Conservation (phyloP, 31 red algal genomes). For the Pterothamnion heteromorphum region DNA sequence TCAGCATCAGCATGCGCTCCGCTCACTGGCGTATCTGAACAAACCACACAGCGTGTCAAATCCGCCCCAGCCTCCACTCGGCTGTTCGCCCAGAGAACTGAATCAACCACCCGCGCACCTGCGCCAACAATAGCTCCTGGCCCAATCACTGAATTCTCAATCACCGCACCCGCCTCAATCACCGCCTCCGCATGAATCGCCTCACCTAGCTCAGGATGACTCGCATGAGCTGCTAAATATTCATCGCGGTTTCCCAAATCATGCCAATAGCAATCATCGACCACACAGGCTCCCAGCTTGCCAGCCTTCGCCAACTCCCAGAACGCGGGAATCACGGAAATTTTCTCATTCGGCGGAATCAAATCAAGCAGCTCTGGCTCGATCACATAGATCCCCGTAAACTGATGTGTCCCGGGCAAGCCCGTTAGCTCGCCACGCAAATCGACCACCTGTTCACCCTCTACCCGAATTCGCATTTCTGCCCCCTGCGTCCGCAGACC, state of each 20-base stretch:
- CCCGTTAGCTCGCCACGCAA: constrained; percentile 1
- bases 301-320: neutral
- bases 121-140: neutral
- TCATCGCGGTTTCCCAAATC: neutral
- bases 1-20: no score
- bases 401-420: constrained; percentile 37
- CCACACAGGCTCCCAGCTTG: neutral
- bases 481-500: neutral
- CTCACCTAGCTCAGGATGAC: neutral
- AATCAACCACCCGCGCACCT: neutral
- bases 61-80: neutral
- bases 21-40: neutral
- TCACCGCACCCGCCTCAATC: no score
- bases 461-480: neutral
- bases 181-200: no score
- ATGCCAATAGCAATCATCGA: neutral
- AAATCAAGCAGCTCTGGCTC: constrained; percentile 19
- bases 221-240: constrained; percentile 14
- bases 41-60: neutral
- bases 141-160: constrained; percentile 18
- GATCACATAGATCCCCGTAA: constrained; percentile 36
- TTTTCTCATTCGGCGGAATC: constrained; percentile 27
- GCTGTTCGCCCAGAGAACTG: neutral
- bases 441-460: neutral
- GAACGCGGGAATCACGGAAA: constrained; percentile 29